Conservation (phyloP, 179 eudicot genomes). For the Beta corolliflora region DNA sequence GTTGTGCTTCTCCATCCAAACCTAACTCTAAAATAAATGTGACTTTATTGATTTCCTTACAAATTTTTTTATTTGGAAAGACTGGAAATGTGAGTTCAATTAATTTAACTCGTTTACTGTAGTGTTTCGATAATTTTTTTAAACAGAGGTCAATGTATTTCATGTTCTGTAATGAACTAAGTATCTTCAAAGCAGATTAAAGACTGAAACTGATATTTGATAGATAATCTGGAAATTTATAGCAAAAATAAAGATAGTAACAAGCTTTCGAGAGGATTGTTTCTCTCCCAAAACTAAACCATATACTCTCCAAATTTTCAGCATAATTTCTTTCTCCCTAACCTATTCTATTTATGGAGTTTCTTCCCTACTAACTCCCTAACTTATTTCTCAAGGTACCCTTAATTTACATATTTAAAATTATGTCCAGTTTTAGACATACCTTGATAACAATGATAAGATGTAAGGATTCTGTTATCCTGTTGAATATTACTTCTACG, state of each 20-base stretch:
- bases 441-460: background rate
- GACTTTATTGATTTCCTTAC: background rate
- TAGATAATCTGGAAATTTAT: too few species aligned
- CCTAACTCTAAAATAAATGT: background rate
- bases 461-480: background rate
- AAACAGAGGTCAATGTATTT: background rate
- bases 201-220: too few species aligned
- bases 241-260: too few species aligned
- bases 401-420: too few species aligned
- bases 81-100: background rate
- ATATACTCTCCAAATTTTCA: too few species aligned
- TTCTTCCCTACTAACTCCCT: too few species aligned
- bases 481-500: background rate
- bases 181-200: too few species aligned
- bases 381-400: too few species aligned
- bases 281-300: too few species aligned
- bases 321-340: too few species aligned
- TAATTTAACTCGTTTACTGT: background rate
- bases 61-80: background rate
- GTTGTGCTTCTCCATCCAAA: background rate
- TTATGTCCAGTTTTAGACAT: background rate
- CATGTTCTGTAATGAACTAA: background rate
- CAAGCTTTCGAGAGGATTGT: too few species aligned
- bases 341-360: too few species aligned
- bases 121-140: background rate